phyloP scores from a whole-genome alignment of 306 rosid genomes.

The Vicia villosa region DNA sequence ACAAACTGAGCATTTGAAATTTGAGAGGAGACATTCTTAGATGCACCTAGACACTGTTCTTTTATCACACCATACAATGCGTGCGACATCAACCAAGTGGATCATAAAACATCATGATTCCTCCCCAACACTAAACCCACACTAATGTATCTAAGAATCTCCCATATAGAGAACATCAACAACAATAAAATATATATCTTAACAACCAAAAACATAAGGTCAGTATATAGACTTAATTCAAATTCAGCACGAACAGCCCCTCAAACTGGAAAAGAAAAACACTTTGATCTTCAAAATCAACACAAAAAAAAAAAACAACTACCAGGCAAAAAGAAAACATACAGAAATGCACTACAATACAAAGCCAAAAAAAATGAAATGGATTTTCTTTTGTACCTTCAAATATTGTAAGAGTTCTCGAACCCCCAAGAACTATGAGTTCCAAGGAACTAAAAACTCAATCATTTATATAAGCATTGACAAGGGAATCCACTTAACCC shows the following conservation, averaged over 20 bases:
- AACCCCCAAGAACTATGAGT: too few relatives aligned
- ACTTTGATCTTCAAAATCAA: neutral
- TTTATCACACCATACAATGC: neutral
- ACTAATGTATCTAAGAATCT: slow-evolving; percentile 2
- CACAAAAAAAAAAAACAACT: neutral
- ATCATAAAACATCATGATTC: neutral
- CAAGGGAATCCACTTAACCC: too few relatives aligned
- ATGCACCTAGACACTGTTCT: slow-evolving; percentile 3
- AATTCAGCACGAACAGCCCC: neutral
- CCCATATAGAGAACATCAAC: slow-evolving; percentile 16
- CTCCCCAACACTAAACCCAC: neutral
- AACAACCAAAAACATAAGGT: neutral
- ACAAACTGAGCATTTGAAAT: slow-evolving; percentile 5
- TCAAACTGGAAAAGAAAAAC: too few relatives aligned
- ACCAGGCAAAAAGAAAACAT: neutral
- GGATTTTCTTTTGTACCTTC: too few relatives aligned
- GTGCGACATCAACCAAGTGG: neutral
- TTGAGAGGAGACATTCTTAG: neutral
- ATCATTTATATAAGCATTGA: too few relatives aligned
- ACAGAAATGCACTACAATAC: neutral
- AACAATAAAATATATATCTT: neutral
- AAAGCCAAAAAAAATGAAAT: too few relatives aligned
- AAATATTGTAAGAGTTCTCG: too few relatives aligned
- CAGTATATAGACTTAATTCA: neutral
- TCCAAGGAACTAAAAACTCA: too few relatives aligned